Conservation (phyloP, 169 alveolate genomes). For the Plasmodium vivax region DNA sequence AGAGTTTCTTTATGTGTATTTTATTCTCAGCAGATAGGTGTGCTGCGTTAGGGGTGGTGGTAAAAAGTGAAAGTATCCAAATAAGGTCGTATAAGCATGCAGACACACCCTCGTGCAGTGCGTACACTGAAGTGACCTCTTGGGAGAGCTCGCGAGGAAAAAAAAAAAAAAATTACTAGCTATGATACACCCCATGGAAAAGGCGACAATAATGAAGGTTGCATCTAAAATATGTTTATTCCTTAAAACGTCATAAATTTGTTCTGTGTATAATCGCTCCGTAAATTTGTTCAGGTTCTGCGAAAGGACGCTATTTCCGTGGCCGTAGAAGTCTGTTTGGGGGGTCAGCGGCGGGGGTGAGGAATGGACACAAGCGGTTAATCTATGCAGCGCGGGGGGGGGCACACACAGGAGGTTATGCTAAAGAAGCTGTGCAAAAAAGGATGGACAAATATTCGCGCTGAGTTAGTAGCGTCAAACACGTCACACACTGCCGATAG, state of each 20-base stretch:
- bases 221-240: slow-evolving; percentile 37
- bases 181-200: slow-evolving; percentile 74
- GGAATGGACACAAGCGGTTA: not conserved
- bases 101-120: not conserved
- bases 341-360: not conserved
- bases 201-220: slow-evolving; percentile 37
- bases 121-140: not conserved
- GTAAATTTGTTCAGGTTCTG: slow-evolving; percentile 37
- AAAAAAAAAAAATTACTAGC: slow-evolving; percentile 36
- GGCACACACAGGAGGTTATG: not conserved
- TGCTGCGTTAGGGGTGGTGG: slow-evolving; percentile 4
- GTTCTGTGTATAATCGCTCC: slow-evolving; percentile 61
- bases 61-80: not conserved
- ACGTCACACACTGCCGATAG: not conserved
- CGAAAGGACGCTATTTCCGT: slow-evolving; percentile 44
- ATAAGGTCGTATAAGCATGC: not conserved
- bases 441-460: not conserved
- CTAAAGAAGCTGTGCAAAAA: not conserved
- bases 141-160: not conserved
- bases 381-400: not conserved
- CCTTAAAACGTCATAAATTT: slow-evolving; percentile 69
- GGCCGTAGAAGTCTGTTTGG: slow-evolving; percentile 56
- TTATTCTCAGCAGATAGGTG: slow-evolving; percentile 54
- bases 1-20: slow-evolving; percentile 37
- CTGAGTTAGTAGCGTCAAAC: not conserved